A percentile compares a stretch with the other conserved stretches of the same genome.
phyloP scores from a whole-genome alignment of 2,329 filamentous ascomycete species.

The Botryotinia globosa region DNA sequence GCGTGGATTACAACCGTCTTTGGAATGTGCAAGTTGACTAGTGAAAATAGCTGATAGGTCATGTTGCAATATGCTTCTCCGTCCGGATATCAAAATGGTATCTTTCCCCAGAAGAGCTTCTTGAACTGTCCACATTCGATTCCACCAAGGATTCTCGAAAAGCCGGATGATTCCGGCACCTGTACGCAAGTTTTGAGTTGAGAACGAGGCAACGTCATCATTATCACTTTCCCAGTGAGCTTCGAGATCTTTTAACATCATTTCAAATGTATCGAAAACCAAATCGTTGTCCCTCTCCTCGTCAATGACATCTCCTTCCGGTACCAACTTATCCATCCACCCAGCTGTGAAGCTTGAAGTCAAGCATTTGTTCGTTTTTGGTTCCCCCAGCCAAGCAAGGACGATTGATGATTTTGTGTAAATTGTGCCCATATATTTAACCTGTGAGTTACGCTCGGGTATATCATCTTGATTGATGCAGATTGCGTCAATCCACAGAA shows the following conservation, averaged over 20 bases:
- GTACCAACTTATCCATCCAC: neutral
- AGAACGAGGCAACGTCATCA: neutral
- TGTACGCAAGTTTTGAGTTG: neutral
- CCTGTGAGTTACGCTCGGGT: neutral
- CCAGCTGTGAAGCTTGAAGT: neutral
- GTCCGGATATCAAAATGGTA: neutral
- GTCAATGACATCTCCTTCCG: neutral
- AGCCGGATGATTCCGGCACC: neutral
- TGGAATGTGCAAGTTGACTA: neutral
- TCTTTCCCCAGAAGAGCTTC: neutral
- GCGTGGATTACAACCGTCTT: neutral
- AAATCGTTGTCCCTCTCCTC: neutral
- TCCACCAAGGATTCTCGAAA: neutral
- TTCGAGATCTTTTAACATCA: neutral
- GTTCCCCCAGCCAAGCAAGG: neutral
- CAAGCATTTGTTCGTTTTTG: neutral
- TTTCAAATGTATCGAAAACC: neutral
- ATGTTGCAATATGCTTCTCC: neutral
- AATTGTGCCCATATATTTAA: neutral
- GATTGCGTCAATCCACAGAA: neutral
- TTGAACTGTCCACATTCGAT: neutral
- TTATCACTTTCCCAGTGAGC: neutral
- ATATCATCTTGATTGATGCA: neutral
- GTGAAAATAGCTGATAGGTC: neutral
- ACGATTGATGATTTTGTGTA: neutral